These are phyloP conservation scores for Quercus cerris DNA, from an alignment of 306 rosid species.

Conservation along the genomic window DNA sequence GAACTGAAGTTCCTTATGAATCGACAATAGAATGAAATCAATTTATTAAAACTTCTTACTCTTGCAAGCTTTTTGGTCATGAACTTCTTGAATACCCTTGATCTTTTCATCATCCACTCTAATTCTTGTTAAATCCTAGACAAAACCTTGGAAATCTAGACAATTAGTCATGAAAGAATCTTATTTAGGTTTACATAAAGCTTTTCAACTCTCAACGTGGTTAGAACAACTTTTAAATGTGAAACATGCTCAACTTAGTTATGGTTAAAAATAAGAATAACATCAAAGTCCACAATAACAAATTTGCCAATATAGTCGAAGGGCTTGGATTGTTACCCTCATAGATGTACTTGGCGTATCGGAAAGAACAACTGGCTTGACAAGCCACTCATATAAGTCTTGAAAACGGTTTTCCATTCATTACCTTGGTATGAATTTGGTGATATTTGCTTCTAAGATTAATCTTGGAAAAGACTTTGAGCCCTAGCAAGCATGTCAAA, in stretches of 20 bases:
- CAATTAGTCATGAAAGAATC: background rate
- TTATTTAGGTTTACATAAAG: background rate
- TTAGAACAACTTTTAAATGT: background rate
- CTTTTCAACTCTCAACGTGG: background rate
- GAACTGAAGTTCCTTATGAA: background rate
- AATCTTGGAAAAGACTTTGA: background rate
- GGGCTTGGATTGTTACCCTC: background rate
- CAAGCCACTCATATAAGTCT: background rate
- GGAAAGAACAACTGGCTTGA: background rate
- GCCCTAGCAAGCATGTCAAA: background rate
- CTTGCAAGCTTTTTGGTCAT: background rate
- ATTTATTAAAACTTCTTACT: background rate
- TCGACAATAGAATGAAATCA: background rate
- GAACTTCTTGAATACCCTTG: background rate
- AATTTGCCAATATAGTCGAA: background rate
- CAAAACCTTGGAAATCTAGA: background rate
- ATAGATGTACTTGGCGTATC: background rate
- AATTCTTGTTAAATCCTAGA: background rate
- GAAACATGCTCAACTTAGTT: background rate
- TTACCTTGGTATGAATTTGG: background rate
- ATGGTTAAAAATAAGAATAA: background rate
- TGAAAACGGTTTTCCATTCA: background rate
- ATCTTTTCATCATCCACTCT: background rate
- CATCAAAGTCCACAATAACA: background rate
- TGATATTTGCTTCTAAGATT: background rate